These are phyloP conservation scores for Oryza glaberrima DNA, from an alignment of 176 grass and related monocot species.

Conservation along the genomic window DNA sequence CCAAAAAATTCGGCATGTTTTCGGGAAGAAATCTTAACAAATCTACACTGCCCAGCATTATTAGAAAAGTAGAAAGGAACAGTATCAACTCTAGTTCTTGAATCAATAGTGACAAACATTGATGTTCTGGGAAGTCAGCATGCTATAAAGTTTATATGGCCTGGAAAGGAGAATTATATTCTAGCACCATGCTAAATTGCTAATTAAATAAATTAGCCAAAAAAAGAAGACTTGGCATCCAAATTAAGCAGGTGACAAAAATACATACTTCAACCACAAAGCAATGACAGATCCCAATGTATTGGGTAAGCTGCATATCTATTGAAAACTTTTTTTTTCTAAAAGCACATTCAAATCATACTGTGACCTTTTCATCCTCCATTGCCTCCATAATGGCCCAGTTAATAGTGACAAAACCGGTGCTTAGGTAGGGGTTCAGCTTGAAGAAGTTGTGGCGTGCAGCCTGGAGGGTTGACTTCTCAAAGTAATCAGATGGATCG, in stretches of 20 bases:
- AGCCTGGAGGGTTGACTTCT: background rate
- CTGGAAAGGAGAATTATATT: background rate
- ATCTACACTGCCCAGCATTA: background rate
- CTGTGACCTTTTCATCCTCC: conserved; percentile 38
- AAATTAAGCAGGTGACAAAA: background rate
- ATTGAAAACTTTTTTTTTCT: conserved; percentile 8
- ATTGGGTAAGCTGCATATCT: background rate
- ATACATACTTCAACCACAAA: background rate
- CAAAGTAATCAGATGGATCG: conserved; percentile 27
- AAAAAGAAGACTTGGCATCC: background rate
- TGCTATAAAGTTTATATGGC: background rate
- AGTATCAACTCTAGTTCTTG: background rate
- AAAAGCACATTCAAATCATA: background rate
- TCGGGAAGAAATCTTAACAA: background rate
- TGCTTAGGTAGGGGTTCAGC: conserved; percentile 28
- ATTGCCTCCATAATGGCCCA: conserved; percentile 59
- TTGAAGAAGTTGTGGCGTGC: background rate
- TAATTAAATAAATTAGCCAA: background rate
- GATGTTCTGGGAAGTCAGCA: background rate
- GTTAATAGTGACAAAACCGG: conserved; percentile 54
- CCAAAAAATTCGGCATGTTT: background rate
- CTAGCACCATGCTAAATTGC: too few relatives aligned
- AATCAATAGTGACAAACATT: background rate
- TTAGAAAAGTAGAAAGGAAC: background rate
- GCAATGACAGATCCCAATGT: background rate